These are phyloP conservation scores for Colletotrichum somersetense DNA, from an alignment of 2,329 filamentous ascomycete genomes.

Conservation along the genomic window DNA sequence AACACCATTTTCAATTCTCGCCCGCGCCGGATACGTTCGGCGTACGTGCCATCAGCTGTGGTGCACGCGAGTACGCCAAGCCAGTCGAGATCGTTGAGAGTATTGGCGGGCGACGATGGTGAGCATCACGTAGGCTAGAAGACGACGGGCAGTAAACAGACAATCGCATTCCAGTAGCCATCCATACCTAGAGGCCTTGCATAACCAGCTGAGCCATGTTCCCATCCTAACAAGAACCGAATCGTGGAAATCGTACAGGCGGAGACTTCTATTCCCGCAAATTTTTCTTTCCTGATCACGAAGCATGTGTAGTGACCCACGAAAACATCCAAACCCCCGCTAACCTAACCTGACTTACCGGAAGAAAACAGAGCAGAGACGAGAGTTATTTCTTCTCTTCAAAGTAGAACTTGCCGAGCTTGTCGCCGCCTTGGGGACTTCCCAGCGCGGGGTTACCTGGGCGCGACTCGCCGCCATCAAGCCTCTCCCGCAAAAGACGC, in stretches of 20 bases:
- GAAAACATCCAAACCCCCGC: neutral
- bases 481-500: constrained; percentile 71
- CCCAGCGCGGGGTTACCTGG: constrained; percentile 55
- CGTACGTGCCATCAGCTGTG: too few relatives aligned
- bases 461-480: constrained; percentile 64
- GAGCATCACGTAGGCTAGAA: neutral
- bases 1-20: too few relatives aligned
- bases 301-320: neutral
- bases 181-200: constrained; percentile 24
- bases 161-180: constrained; percentile 33
- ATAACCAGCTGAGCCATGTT: constrained; percentile 21
- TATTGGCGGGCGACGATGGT: too few relatives aligned
- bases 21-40: too few relatives aligned
- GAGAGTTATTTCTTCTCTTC: constrained; percentile 59
- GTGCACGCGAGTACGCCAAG: too few relatives aligned
- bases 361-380: neutral
- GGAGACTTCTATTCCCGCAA: neutral
- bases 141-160: neutral
- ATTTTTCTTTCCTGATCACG: neutral
- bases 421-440: constrained; percentile 59
- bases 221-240: constrained; percentile 4
- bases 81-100: too few relatives aligned
- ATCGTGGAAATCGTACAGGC: constrained; percentile 28
- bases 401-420: constrained; percentile 71
- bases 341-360: neutral